phyloP scores from a whole-genome alignment of 495 filamentous ascomycete species.

The Opeltia flavorubescens region DNA sequence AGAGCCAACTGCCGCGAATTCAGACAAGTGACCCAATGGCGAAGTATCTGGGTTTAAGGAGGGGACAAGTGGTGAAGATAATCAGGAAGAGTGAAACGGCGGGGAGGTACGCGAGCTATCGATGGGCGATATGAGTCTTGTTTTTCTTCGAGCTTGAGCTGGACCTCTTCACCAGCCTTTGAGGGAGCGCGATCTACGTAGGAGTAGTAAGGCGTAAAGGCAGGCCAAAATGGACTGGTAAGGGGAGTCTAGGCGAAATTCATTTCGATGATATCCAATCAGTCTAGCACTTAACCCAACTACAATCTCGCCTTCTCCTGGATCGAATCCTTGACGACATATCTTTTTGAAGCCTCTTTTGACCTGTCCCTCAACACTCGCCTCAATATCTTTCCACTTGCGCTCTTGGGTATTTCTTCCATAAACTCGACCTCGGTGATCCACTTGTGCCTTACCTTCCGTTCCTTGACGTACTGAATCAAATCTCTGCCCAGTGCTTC shows the following conservation, averaged over 20 bases:
- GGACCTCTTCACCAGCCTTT: not conserved
- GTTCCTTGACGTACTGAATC: slow-evolving; percentile 41
- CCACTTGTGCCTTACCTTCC: slow-evolving; percentile 53
- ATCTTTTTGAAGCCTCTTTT: slow-evolving; percentile 12
- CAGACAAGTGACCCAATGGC: slow-evolving; percentile 84
- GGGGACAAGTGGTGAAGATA: slow-evolving; percentile 97
- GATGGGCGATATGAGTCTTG: slow-evolving; percentile 43
- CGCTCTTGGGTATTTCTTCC: slow-evolving; percentile 49
- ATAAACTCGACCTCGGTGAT: slow-evolving; percentile 51
- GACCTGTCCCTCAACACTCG: slow-evolving; percentile 34
- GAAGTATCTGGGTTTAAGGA: slow-evolving; percentile 76
- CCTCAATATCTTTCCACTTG: slow-evolving; percentile 54
- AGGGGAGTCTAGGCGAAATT: not conserved
- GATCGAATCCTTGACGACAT: slow-evolving; percentile 24
- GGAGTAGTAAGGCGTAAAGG: not conserved
- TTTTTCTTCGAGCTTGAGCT: not conserved
- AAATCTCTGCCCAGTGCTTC: slow-evolving; percentile 27
- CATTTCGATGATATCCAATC: slow-evolving; percentile 6
- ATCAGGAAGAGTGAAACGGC: slow-evolving; percentile 63
- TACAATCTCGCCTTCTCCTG: slow-evolving; percentile 29
- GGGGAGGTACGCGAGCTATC: slow-evolving; percentile 45
- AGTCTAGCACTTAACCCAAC: not conserved
- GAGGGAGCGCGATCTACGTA: not conserved
- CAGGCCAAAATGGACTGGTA: not conserved
- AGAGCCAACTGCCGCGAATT: slow-evolving; percentile 90